These are phyloP conservation scores for Monosporozyma yasuniensis DNA, from an alignment of 805 yeast species.

Conservation along the genomic window DNA sequence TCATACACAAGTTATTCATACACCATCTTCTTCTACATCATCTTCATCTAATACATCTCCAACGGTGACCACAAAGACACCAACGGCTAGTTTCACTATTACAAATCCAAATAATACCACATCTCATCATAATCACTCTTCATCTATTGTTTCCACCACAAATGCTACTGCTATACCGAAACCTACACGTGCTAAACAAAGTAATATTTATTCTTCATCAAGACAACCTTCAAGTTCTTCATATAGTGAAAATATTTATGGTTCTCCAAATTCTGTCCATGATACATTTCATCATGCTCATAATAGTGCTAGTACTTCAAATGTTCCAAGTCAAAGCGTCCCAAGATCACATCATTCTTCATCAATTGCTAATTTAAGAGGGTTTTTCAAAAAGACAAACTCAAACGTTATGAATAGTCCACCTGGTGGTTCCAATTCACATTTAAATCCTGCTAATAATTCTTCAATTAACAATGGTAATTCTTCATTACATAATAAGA, in stretches of 20 bases:
- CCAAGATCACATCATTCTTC: conserved; percentile 49
- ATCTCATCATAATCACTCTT: neutral
- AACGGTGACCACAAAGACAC: neutral
- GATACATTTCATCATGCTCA: conserved; percentile 8
- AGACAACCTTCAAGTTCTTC: conserved; percentile 26
- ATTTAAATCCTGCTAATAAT: neutral
- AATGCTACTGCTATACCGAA: conserved; percentile 29
- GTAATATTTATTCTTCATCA: conserved; percentile 30
- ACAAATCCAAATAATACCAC: neutral
- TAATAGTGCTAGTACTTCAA: neutral
- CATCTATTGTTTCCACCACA: neutral
- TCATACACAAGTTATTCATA: conserved; percentile 4
- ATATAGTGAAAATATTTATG: conserved; percentile 17
- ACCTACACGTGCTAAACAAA: conserved; percentile 28
- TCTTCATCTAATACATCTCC: neutral
- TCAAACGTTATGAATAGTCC: conserved; percentile 4
- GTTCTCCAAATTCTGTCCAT: conserved; percentile 30
- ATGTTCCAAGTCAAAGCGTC: conserved; percentile 32
- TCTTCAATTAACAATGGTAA: neutral
- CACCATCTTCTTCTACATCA: neutral
- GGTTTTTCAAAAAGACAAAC: conserved; percentile 52
- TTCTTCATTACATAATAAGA: neutral
- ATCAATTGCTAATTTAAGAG: conserved; percentile 68
- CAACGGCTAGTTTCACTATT: neutral
- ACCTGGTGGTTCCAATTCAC: neutral